Evolutionary conservation across 176 grass and related monocot species (phyloP), one percentile per base, ranked within the genome.

Genomic region (Elymus sibiricus): DNA sequence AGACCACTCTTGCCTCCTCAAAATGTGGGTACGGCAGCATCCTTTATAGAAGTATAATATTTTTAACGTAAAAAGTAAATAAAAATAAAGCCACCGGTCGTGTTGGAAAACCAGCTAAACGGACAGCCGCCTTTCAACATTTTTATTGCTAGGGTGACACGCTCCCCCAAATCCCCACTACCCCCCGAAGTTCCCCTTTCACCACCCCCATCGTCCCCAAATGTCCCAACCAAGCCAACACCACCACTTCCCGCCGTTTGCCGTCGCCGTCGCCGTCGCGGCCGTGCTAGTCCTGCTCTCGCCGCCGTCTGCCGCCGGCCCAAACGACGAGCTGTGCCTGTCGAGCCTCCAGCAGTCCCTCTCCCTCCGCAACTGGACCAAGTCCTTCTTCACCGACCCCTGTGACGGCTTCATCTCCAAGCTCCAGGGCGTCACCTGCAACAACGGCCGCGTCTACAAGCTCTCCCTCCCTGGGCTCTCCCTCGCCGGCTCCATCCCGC

Each of bases 391-490:
- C 91, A 13, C 91, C 72, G 86, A 78, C 25, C 87, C 94, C 42
- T 95, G 94, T 81, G 87, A 93, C 25, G 91, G 91, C 81, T 88
- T 93, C 74, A 53, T 77, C 40, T 95, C 94, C 51, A 61, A 67
- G 35, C 91, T 95, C 11, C 73, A 86, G 35, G 94, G 94, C 8
- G 91, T 92, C 19, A 95, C 94, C 38, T 95, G 94, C 84, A 95
- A 91, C 91, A 93, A 95, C 70, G 94, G 94, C 6, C 87, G 91
- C 63, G 94, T 95, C 15, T 93, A 93, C 84, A 95, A 93, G 89
- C 94, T 95, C 1, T 82, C 91, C n/a, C 89, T 95, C 51, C 64
- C 89, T 13, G 84, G 28, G 0, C 84, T 91, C 26, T 80, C 91
- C 34, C 94, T 93, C 5, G 64, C 81, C 1, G 94, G 94, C 15